Evolutionary conservation across 108 stramenopile species (phyloP), one percentile per base, ranked within the genome.

Genomic region (Epipyxis sp.): DNA sequence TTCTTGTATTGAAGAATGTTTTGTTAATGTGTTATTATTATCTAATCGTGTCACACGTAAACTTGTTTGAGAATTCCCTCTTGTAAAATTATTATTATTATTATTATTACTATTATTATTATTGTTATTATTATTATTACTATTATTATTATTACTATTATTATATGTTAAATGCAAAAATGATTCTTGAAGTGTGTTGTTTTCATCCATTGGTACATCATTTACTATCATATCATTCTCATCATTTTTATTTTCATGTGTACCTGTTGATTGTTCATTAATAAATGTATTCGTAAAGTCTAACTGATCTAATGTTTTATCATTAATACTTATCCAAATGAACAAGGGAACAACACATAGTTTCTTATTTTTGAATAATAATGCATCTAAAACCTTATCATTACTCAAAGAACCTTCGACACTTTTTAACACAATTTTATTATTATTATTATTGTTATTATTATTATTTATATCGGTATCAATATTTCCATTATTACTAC

Each of bases 331-430:
- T 10, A 65, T 65, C 61, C 61, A 65, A 13, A 10, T 29, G 61
- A 65, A 65, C 3, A 65, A 32, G 6, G 61, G 61, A 29, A 65
- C 27, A 37, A 65, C 61, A 65, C 61, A 65, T 10, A 65, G 6
- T 29, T 6, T 16, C 25, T 35, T 29, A 16, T 37, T 29, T 65
- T 65, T 10, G 3, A 32, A 32, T 65, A 37, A 10, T 32, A 32
- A 16, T 32, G 25, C 46, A 65, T 32, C 30, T 37, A 65, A 37
- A 6, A 65, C 35, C 20, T 32, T 16, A 65, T 65, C 61, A 37
- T 37, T 37, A 65, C 6, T 65, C 3, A 6, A 29, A 10, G 61
- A 6, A 57, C 54, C 54, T 16, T 25, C 54, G 54, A 25, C n/a
- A n/a, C n/a, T n/a, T 50, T 50, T 50, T 50, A 50, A 50, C 6